phyloP scores from a whole-genome alignment of 768 basidiomycete genomes.

The Cyclocybe aegerita region DNA sequence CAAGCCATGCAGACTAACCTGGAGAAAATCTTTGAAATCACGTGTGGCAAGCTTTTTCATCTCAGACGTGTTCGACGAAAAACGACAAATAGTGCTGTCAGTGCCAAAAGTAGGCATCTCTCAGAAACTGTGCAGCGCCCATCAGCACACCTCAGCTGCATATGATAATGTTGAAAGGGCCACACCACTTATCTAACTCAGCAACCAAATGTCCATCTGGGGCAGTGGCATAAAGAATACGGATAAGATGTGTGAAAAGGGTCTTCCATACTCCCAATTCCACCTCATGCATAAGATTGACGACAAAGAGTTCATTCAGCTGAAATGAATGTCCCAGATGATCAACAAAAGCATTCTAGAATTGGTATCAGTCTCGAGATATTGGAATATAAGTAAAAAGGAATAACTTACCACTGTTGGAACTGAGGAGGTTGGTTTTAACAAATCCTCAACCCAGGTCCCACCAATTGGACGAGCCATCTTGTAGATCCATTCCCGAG shows the following conservation, averaged over 20 bases:
- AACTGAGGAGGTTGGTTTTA: constrained; percentile 19
- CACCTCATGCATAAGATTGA: constrained; percentile 37
- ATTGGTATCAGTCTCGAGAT: too few relatives aligned
- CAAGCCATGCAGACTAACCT: constrained; percentile 22
- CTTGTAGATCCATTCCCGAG: constrained; percentile 6
- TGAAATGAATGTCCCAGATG: constrained; percentile 22
- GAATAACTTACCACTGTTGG: too few relatives aligned
- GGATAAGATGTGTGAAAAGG: constrained; percentile 34
- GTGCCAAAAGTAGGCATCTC: constrained; percentile 21
- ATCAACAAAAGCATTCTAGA: constrained; percentile 20
- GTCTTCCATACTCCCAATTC: constrained; percentile 40
- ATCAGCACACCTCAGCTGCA: too few relatives aligned
- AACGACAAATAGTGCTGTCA: constrained; percentile 26
- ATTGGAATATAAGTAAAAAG: too few relatives aligned
- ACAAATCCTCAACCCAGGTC: constrained; percentile 17
- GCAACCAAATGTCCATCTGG: constrained; percentile 15
- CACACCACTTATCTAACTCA: constrained; percentile 28
- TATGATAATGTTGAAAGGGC: too few relatives aligned
- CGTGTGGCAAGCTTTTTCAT: constrained; percentile 32
- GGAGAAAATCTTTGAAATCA: constrained; percentile 38
- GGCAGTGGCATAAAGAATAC: constrained; percentile 27
- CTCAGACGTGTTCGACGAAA: constrained; percentile 27
- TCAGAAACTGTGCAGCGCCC: too few relatives aligned
- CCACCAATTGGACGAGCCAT: too few relatives aligned
- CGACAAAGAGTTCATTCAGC: constrained; percentile 25